Conservation (phyloP, 805 yeast species). For the Saccharomycopsis oosterbeekiorum region DNA sequence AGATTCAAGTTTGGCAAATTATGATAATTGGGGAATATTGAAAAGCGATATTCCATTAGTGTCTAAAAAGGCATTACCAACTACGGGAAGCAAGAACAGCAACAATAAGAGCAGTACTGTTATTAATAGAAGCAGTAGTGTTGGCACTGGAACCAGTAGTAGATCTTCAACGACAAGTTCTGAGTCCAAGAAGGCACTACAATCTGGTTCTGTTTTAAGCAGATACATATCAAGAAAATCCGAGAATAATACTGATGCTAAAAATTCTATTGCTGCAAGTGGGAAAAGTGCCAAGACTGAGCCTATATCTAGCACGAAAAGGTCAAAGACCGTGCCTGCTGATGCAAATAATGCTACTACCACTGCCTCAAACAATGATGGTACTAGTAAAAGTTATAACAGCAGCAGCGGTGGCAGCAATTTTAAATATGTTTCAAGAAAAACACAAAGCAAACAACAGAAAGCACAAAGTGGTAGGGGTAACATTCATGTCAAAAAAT, state of each 20-base stretch:
- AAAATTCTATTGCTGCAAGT: neutral
- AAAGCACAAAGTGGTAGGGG: conserved; percentile 10
- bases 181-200: neutral
- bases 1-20: neutral
- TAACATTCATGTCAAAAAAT: too few species aligned
- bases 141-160: neutral
- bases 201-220: neutral
- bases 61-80: neutral
- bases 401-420: neutral
- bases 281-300: neutral
- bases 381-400: too few species aligned
- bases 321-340: conserved; percentile 2
- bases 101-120: neutral
- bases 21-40: conserved; percentile 20
- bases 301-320: neutral
- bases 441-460: conserved; percentile 4
- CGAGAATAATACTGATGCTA: neutral
- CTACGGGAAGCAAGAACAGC: neutral
- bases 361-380: neutral
- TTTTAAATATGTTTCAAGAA: conserved; percentile 6
- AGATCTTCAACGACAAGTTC: neutral
- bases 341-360: neutral
- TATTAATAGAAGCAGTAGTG: neutral
- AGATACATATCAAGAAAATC: conserved; percentile 6
- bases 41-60: conserved; percentile 12